Conservation (phyloP, 2,329 filamentous ascomycete genomes). For the Neospermospora avenae region DNA sequence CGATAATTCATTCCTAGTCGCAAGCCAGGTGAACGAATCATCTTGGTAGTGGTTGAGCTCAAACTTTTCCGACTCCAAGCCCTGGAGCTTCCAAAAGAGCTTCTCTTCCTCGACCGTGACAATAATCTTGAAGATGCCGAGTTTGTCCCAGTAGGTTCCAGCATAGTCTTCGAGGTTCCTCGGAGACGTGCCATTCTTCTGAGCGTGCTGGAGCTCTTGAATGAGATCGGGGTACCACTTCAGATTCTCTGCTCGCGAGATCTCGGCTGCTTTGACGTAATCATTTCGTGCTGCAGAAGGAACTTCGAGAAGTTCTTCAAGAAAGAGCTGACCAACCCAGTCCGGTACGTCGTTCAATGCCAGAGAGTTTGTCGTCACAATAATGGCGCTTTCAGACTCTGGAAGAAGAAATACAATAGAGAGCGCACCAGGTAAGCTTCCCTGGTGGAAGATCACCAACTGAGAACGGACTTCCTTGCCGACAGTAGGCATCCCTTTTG, state of each 20-base stretch:
- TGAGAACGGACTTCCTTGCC: constrained; percentile 4
- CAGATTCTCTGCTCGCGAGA: not conserved
- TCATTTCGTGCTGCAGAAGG: not conserved
- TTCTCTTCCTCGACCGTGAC: not conserved
- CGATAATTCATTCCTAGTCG: no score
- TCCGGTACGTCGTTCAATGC: constrained; percentile 23
- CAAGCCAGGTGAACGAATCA: constrained; percentile 4
- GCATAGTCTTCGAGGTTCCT: not conserved
- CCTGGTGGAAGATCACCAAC: constrained; percentile 29
- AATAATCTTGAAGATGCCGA: not conserved
- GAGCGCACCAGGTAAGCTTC: constrained; percentile 27
- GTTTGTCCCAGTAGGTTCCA: not conserved
- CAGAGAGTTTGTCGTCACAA: constrained; percentile 29
- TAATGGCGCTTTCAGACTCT: constrained; percentile 31
- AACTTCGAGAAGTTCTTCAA: constrained; percentile 21
- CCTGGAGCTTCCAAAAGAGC: not conserved
- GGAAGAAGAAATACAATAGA: constrained; percentile 28
- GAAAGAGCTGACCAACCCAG: constrained; percentile 25
- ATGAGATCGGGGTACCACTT: not conserved
- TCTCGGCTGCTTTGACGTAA: not conserved
- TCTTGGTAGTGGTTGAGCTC: not conserved
- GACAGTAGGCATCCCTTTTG: constrained; percentile 5
- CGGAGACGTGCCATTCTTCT: not conserved
- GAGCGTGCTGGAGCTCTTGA: not conserved
- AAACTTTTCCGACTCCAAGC: not conserved